Evolutionary conservation across 2,329 filamentous ascomycete species (phyloP).

Genomic region (Blumeriella jaapii): DNA sequence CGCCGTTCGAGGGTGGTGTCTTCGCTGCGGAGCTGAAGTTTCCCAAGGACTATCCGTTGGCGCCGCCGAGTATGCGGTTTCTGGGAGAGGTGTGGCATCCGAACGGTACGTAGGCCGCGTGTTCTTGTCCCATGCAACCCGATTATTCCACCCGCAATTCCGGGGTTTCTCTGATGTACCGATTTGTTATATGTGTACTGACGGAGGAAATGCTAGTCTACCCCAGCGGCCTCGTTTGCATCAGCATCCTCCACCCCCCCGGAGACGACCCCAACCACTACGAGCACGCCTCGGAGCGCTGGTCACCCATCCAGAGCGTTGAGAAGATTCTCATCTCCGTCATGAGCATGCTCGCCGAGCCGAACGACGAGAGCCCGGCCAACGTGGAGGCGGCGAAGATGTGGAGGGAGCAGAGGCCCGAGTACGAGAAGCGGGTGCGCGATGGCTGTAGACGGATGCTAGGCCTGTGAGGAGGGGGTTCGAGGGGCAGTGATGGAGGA

Average conservation of each 20-base stretch:
- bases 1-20: conserved; percentile 89
- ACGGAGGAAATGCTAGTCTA: too few species aligned
- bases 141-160: too few species aligned
- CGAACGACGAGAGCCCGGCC: conserved; percentile 92
- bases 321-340: conserved; percentile 96
- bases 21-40: conserved; percentile 94
- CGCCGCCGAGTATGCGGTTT: conserved; percentile 94
- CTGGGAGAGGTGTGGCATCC: conserved; percentile 91
- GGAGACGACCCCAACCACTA: conserved; percentile 98
- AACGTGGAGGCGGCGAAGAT: conserved; percentile 95
- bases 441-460: conserved; percentile 70
- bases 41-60: conserved; percentile 91
- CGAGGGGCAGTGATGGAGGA: background rate
- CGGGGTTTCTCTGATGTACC: too few species aligned
- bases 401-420: conserved; percentile 74
- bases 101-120: conserved; percentile 52
- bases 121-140: too few species aligned
- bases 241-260: conserved; percentile 93
- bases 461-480: conserved; percentile 51
- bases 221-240: conserved; percentile 83
- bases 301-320: conserved; percentile 93
- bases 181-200: background rate
- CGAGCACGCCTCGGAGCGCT: conserved; percentile 88
- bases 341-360: conserved; percentile 97
- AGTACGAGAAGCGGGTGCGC: conserved; percentile 80